A percentile compares a stretch with the other conserved stretches of the same genome.
These are phyloP conservation scores for Evansstolkia leycettana DNA, from an alignment of 495 filamentous ascomycete genomes.

Conservation along the genomic window DNA sequence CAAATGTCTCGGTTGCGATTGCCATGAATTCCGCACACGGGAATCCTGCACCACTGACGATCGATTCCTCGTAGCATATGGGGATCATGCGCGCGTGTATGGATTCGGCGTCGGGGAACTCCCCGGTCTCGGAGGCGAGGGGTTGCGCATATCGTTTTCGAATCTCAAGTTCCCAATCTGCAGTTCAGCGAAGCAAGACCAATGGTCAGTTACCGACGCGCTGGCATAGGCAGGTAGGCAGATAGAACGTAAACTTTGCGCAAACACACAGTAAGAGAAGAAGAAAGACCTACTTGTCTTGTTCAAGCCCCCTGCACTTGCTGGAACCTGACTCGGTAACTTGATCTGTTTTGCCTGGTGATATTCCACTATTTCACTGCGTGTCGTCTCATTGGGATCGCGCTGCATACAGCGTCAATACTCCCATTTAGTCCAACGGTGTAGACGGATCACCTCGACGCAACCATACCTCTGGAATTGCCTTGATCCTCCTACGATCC, in stretches of 20 bases:
- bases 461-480: conserved; percentile 43
- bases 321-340: conserved; percentile 59
- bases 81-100: conserved; percentile 82
- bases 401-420: conserved; percentile 30
- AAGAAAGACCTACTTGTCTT: conserved; percentile 63
- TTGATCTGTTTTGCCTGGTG: conserved; percentile 55
- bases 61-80: conserved; percentile 86
- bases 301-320: conserved; percentile 70
- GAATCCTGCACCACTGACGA: conserved; percentile 56
- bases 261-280: conserved; percentile 9
- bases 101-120: conserved; percentile 74
- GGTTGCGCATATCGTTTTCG: conserved; percentile 83
- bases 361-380: conserved; percentile 56
- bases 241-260: no score
- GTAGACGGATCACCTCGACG: no score
- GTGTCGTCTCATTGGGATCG: conserved; percentile 50
- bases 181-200: neutral
- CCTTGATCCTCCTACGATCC: conserved; percentile 80
- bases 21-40: conserved; percentile 79
- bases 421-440: no score
- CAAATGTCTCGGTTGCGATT: conserved; percentile 78
- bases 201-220: no score
- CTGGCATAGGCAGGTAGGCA: no score
- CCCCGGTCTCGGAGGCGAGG: conserved; percentile 76
- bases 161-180: conserved; percentile 86